Evolutionary conservation across 2,329 filamentous ascomycete genomes (phyloP), one percentile per base, ranked within the genome.

Genomic region (Onygenales sp.): DNA sequence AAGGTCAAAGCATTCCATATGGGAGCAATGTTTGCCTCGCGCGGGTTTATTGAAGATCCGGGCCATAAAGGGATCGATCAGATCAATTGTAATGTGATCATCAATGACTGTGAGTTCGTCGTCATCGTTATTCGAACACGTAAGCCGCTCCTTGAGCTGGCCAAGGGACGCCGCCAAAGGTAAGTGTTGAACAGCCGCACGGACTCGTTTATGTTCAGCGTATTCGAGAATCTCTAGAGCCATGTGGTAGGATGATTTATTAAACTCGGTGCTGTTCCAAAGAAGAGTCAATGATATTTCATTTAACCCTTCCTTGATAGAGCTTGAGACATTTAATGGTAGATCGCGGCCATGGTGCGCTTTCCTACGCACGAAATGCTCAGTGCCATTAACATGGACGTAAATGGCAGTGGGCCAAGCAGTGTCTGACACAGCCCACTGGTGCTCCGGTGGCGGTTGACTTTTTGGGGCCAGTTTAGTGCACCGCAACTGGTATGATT

Each of bases 1-100:
- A 7, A 96, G 81, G 66, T 97, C 92, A 65, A 97, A 96, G 65
- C 90, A 95, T 64, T 96, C 89, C 38, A 85, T 74, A 65, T 98
- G 92, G 27, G 74, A 73, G 66, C 93, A 98, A 2, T 68, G 61
- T 7, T 63, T 72, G 31, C 89, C 84, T 32, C 91, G 84, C 2
- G 85, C 88, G 1, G 93, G 92, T 0, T 78, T 76, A 5, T 79
- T 73, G 65, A 87, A 90, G 9, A 93, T 77, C 10, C 64, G 71
- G 1, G 78, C 73, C 54, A 75, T 85, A 63, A 87, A 87, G 0
- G 86, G 84, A 64, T 89, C 85, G 0, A 81, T 73, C 11, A 90
- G 70, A 55, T 83, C 78, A 52, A 90, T 75, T 2, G 75, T 76
- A 7, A 89, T 69, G 52, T 78, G 75, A 32, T 80, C 75, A 39